phyloP scores from a whole-genome alignment of 2,329 filamentous ascomycete genomes.

The Cercospora nicotianae region DNA sequence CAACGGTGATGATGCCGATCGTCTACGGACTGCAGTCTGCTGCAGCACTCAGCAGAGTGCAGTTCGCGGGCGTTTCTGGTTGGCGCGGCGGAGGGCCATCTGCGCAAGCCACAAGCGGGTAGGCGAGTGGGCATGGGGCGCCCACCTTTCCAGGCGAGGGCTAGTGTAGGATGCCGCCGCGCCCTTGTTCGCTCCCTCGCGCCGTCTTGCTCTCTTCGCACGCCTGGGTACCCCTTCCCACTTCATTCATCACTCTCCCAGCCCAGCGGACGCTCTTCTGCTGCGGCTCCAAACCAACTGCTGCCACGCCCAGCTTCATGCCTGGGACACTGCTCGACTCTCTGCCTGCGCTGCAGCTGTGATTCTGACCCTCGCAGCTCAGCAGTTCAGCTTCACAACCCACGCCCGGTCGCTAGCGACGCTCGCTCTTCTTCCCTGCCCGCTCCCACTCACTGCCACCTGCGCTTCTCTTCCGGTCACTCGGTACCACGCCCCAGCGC shows the following conservation, averaged over 20 bases:
- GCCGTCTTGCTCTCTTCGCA: neutral
- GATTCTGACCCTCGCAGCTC: neutral
- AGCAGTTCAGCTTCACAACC: neutral
- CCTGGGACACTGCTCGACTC: neutral
- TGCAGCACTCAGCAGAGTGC: neutral
- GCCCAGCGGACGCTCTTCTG: neutral
- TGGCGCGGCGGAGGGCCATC: neutral
- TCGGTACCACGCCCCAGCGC: neutral
- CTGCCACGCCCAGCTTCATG: neutral
- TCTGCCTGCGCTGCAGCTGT: neutral
- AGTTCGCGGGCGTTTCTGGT: neutral
- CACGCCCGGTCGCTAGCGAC: neutral
- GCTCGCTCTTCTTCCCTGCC: neutral
- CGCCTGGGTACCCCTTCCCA: neutral
- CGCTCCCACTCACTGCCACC: neutral
- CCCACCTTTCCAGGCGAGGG: neutral
- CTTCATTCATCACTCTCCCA: neutral
- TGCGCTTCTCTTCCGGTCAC: neutral
- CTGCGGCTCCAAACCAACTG: neutral
- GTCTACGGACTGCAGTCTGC: neutral
- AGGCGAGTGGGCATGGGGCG: neutral
- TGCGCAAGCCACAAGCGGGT: neutral
- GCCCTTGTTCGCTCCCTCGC: neutral
- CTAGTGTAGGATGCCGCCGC: neutral
- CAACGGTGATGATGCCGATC: neutral